phyloP scores from a whole-genome alignment of 2,329 filamentous ascomycete species.

The Alternaria postmessia region DNA sequence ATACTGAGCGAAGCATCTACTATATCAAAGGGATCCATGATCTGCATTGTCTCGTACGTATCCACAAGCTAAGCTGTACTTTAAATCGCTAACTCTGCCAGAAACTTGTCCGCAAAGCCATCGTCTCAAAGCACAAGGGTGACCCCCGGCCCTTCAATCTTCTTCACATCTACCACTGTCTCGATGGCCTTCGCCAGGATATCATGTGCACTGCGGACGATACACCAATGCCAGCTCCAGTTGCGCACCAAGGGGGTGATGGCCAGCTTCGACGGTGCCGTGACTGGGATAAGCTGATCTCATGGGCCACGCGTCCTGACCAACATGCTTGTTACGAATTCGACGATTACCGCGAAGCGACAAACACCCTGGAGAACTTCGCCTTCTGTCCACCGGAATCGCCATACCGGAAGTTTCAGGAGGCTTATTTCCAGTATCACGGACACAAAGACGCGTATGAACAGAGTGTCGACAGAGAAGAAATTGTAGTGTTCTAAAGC shows the following conservation, averaged over 20 bases:
- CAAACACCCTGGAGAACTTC: conserved; percentile 48
- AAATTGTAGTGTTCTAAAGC: conserved; percentile 27
- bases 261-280: conserved; percentile 43
- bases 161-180: conserved; percentile 44
- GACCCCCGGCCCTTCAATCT: conserved; percentile 34
- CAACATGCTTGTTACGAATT: conserved; percentile 45
- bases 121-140: conserved; percentile 39
- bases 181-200: conserved; percentile 46
- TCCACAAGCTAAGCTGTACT: too few relatives aligned
- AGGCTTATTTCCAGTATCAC: conserved; percentile 45
- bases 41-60: conserved; percentile 44
- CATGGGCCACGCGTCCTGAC: conserved; percentile 44
- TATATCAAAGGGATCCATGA: conserved; percentile 48
- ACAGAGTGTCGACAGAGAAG: conserved; percentile 22
- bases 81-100: conserved; percentile 11
- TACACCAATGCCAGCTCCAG: conserved; percentile 45
- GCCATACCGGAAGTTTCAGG: conserved; percentile 39
- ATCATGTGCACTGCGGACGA: conserved; percentile 48
- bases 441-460: conserved; percentile 47
- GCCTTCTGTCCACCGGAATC: conserved; percentile 43
- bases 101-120: conserved; percentile 48
- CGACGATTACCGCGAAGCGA: conserved; percentile 47
- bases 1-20: conserved; percentile 46
- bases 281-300: conserved; percentile 43
- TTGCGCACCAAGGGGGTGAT: conserved; percentile 34